Base-by-base conservation (phyloP, 768 basidiomycete species). In the Tulasnella sp. region DNA sequence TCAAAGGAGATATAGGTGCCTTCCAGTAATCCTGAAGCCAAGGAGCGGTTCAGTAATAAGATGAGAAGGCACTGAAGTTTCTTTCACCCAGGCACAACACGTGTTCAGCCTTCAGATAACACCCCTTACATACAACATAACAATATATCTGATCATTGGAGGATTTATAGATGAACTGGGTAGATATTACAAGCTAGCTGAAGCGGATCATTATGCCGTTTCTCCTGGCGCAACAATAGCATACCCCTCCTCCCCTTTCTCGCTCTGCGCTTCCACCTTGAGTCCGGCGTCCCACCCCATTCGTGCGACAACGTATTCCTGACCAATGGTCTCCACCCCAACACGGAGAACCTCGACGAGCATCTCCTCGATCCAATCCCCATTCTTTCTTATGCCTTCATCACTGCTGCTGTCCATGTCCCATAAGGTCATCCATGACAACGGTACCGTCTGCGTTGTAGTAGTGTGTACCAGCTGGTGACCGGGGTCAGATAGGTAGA, bases 361-460 rank as follows among this genome's bases (percentile, higher is more conserved):
- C 41, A 87, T 70, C 68, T 99, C 94, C 71, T 99, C 96, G 11
- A 98, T 93, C 96, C 96, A 95, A 45, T 88, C 85, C 7, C 58
- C 58, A 32, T 59, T 59, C 48, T 59, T 59, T 19, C 58, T 49
- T n/a, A 15, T 34, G 24, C 48, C 24, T n/a, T 43, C 52, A 38
- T 38, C 60, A n/a, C 19, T 24, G 71, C 56, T 75, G 74, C 26
- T 43, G 10, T 61, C 59, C 19, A 34, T 51, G 67, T 96, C 94
- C 84, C 92, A 77, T 62, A 95, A 45, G 92, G 74, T 82, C 58
- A 98, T 70, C 96, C 96, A 99, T 51, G 78, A 74, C n/a, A 74
- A 76, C 0, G 95, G 92, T 21, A 94, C 77, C 4, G 82, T 77
- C 69, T 98, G 96, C 4, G 90, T 89, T 51, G 88, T 70, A 0